phyloP scores from a whole-genome alignment of 495 filamentous ascomycete genomes.

The Penicillium bovifimosum region DNA sequence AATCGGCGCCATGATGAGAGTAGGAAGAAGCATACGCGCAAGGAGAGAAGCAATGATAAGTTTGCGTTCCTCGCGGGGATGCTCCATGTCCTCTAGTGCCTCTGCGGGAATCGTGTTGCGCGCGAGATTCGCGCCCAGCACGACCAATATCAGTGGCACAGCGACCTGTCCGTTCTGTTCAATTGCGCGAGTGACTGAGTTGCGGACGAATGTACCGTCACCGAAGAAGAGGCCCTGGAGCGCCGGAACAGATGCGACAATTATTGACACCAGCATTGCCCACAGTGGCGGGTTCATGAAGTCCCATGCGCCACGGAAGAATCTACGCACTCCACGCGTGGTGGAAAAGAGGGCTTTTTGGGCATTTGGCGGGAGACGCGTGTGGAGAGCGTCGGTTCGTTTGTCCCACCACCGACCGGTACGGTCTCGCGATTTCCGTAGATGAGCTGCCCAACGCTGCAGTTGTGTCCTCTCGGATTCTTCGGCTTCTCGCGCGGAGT shows the following conservation, averaged over 20 bases:
- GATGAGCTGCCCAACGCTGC: constrained; percentile 21
- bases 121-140: constrained; percentile 88
- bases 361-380: constrained; percentile 51
- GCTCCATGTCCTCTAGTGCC: constrained; percentile 49
- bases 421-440: constrained; percentile 14
- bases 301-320: constrained; percentile 66
- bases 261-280: constrained; percentile 86
- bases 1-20: constrained; percentile 87
- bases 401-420: constrained; percentile 19
- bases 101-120: constrained; percentile 60
- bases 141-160: constrained; percentile 93
- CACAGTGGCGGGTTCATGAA: constrained; percentile 99
- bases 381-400: constrained; percentile 27
- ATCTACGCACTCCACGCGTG: constrained; percentile 39
- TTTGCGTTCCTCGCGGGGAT: constrained; percentile 64
- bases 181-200: constrained; percentile 86
- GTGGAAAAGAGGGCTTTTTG: constrained; percentile 48
- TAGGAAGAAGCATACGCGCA: constrained; percentile 88
- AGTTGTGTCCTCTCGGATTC: constrained; percentile 17
- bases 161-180: constrained; percentile 82
- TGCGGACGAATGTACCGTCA: constrained; percentile 83
- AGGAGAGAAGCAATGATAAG: constrained; percentile 81
- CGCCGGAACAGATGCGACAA: constrained; percentile 83
- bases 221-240: constrained; percentile 84
- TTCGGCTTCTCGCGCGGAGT: constrained; percentile 16